Base-by-base conservation (phyloP, 495 filamentous ascomycete genomes). In the Cetradonia linearis region DNA sequence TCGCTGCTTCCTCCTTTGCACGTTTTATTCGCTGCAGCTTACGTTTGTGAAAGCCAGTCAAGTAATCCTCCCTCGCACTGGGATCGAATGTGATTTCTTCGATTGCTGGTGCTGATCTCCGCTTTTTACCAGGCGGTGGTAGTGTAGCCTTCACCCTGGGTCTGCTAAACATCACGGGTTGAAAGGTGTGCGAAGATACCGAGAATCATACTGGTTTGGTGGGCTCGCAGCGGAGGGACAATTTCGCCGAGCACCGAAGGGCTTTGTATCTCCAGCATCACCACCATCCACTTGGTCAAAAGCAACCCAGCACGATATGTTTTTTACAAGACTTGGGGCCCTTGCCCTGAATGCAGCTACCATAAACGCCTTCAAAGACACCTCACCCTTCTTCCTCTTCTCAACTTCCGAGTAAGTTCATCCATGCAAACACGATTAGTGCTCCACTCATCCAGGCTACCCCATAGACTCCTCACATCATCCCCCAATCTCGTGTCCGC, bases 41-140 rank as follows among this genome's bases (percentile, higher is more conserved):
- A 69, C 93, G 86, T 78, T 96, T 96, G 75, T 89, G 92, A 74
- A 98, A 98, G 5, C 93, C 93, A 8, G 89, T 95, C 40, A 98
- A 79, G 66, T 88, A 98, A 63, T 96, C 87, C 63, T 83, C 77
- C 54, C 93, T 83, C 46, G 85, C 85, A 49, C 77, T 75, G 52
- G 76, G 67, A 74, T 97, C 92, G 73, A 97, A 77, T 46, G 76
- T 83, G 71, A 98, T 85, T 68, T 91, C 88, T 64, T 87, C 87
- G 57, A 87, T 74, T 58, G 77, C 73, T 3, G 69, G 67, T n/a
- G 69, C 68, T 31, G 68, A 52, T 71, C 88, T 90, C 56, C 87
- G 76, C 64, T 78, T 82, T 71, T 87, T 91, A n/a, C 75, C 66
- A 18, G 81, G 75, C 10, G 81, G 81, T 20, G 69, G 72, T 71